Percentiles rank a stretch among this genome's conserved stretches.
Conservation (phyloP, 768 basidiomycete species). For the Mycena albidolilacea region DNA sequence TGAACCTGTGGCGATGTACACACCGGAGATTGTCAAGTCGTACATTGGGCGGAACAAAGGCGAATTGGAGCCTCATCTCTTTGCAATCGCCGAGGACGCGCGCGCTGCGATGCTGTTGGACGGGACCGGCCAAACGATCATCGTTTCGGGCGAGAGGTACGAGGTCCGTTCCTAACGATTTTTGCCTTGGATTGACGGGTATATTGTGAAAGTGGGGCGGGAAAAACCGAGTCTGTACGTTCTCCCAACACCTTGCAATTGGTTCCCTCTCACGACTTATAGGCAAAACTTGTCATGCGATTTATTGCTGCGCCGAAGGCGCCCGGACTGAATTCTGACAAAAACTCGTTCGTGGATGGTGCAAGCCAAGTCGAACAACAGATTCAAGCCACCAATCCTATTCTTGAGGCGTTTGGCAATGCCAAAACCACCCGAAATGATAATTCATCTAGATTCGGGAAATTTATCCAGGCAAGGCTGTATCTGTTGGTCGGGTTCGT, state of each 20-base stretch:
- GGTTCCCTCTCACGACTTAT: constrained; percentile 19
- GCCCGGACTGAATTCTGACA: constrained; percentile 71
- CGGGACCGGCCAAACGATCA: constrained; percentile 96
- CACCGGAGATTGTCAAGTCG: constrained; percentile 95
- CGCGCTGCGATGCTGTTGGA: constrained; percentile 97
- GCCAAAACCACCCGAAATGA: constrained; percentile 99
- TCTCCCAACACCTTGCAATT: not conserved
- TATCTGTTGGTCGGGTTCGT: not conserved
- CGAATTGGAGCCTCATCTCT: constrained; percentile 96
- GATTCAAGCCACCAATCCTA: constrained; percentile 98
- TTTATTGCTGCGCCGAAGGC: constrained; percentile 98
- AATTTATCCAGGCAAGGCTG: constrained; percentile 93
- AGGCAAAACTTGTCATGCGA: constrained; percentile 99
- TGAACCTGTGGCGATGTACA: constrained; percentile 96
- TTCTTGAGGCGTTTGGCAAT: constrained; percentile 98
- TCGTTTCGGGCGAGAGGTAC: constrained; percentile 97
- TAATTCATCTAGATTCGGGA: constrained; percentile 98
- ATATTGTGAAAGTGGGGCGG: constrained; percentile 82
- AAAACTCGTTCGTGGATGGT: constrained; percentile 85
- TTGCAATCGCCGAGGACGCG: constrained; percentile 99
- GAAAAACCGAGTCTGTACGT: constrained; percentile 96
- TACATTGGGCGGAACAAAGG: constrained; percentile 94
- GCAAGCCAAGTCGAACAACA: constrained; percentile 96
- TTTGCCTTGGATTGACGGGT: constrained; percentile 11
- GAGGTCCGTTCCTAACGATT: constrained; percentile 43